A percentile compares a stretch with the other conserved stretches of the same genome.
Conservation (phyloP, 306 rosid genomes). For the Prunus mongolica region DNA sequence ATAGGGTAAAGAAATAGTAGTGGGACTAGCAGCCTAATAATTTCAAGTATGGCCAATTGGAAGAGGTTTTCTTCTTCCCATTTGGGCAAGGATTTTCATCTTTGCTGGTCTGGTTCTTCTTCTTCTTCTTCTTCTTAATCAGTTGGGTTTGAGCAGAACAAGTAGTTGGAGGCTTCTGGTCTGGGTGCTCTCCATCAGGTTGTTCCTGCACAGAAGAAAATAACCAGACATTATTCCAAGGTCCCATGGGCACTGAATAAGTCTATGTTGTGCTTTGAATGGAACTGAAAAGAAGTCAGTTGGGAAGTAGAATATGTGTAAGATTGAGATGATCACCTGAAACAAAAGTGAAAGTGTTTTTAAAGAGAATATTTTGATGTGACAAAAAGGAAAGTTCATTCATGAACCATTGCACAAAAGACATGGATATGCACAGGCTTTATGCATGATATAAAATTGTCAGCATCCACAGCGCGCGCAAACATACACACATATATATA, state of each 20-base stretch:
- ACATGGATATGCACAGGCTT: not conserved
- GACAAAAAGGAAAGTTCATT: not conserved
- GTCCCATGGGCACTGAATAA: not conserved
- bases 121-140: conserved; percentile 20
- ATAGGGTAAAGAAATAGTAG: not conserved
- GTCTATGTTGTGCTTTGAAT: not conserved
- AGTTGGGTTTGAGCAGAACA: conserved; percentile 28
- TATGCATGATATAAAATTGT: not conserved
- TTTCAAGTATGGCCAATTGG: conserved; percentile 58
- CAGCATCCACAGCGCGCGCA: conserved; percentile 5
- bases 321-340: conserved; percentile 6
- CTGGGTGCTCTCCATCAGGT: conserved; percentile 15
- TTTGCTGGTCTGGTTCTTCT: conserved; percentile 17
- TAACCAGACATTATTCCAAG: not conserved
- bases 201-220: conserved; percentile 39
- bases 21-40: conserved; percentile 46
- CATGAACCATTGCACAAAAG: not conserved
- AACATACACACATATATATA: not conserved
- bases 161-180: conserved; percentile 12
- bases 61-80: conserved; percentile 40
- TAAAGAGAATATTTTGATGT: conserved; percentile 15
- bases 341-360: not conserved
- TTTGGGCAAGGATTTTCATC: conserved; percentile 40
- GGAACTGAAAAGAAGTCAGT: not conserved
- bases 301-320: not conserved